Evolutionary conservation across 139 green algal species (phyloP).

Genomic region (Limnomonas spitsbergensis): DNA sequence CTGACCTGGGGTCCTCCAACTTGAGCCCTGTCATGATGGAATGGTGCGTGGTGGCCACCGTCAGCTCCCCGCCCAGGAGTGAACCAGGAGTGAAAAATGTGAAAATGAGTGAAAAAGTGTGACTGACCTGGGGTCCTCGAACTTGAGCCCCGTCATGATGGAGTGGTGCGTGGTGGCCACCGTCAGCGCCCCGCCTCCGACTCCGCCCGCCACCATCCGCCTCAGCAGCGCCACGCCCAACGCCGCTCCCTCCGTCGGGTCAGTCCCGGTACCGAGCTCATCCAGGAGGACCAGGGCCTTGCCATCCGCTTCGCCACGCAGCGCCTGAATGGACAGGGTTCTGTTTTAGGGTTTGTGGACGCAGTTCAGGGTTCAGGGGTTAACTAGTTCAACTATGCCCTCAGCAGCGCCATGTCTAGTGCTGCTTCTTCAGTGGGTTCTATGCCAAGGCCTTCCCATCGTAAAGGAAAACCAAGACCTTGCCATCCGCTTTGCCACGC

Average conservation of each 20-base stretch:
- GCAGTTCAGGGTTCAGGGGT: too few species aligned
- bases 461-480: too few species aligned
- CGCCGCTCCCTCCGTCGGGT: conserved; percentile 88
- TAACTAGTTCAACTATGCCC: too few species aligned
- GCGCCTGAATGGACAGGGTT: background rate
- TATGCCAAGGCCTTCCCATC: too few species aligned
- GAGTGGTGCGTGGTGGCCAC: conserved; percentile 81
- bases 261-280: conserved; percentile 68
- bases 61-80: conserved; percentile 66
- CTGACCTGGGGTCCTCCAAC: too few species aligned
- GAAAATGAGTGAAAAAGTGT: too few species aligned
- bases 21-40: too few species aligned
- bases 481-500: too few species aligned
- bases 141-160: conserved; percentile 10
- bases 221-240: conserved; percentile 82
- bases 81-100: too few species aligned
- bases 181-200: conserved; percentile 50
- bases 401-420: too few species aligned
- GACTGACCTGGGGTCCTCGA: background rate
- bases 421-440: too few species aligned
- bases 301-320: background rate
- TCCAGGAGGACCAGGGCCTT: conserved; percentile 82
- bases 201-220: conserved; percentile 38
- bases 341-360: too few species aligned
- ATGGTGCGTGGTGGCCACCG: conserved; percentile 81